Conservation (phyloP, 352 stramenopile species). For the Thalassiosira oceanica region DNA sequence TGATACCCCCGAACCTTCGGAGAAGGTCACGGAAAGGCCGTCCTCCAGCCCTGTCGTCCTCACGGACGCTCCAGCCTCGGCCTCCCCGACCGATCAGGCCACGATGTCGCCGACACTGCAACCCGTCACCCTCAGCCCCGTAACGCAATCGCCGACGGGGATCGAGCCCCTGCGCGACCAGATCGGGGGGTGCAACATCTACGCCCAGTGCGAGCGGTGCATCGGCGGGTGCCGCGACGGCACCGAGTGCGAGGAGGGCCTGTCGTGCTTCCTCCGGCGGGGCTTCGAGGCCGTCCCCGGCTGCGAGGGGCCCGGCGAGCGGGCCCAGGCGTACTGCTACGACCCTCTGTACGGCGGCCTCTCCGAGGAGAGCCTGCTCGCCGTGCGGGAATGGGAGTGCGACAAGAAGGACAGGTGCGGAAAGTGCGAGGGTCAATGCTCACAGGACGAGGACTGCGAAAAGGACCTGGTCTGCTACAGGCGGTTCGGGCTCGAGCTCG, state of each 20-base stretch:
- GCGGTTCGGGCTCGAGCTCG: slow-evolving; percentile 11
- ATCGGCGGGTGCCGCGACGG: slow-evolving; percentile 16
- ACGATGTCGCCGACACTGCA: too few species aligned
- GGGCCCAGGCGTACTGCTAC: slow-evolving; percentile 35
- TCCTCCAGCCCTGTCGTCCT: too few species aligned
- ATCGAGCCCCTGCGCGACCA: too few species aligned
- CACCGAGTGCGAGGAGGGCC: slow-evolving; percentile 11
- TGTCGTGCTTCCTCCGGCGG: slow-evolving; percentile 30
- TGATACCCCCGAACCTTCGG: too few species aligned
- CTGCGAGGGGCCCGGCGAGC: slow-evolving; percentile 21
- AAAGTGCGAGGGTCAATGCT: slow-evolving; percentile 30
- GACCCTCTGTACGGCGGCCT: slow-evolving; percentile 23
- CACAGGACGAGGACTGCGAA: slow-evolving; percentile 23
- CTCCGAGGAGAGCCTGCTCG: slow-evolving; percentile 13
- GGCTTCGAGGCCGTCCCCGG: slow-evolving; percentile 20
- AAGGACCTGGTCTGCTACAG: slow-evolving; percentile 33
- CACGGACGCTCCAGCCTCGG: too few species aligned
- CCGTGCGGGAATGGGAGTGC: slow-evolving; percentile 11
- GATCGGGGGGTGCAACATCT: too few species aligned
- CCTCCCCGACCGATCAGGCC: too few species aligned
- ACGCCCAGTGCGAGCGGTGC: not conserved
- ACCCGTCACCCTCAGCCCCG: too few species aligned
- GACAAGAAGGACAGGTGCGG: slow-evolving; percentile 21
- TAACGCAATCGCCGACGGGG: too few species aligned
- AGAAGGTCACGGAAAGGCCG: too few species aligned